Evolutionary conservation across 495 filamentous ascomycete genomes (phyloP).

Genomic region (Lasiosphaeria ovina): DNA sequence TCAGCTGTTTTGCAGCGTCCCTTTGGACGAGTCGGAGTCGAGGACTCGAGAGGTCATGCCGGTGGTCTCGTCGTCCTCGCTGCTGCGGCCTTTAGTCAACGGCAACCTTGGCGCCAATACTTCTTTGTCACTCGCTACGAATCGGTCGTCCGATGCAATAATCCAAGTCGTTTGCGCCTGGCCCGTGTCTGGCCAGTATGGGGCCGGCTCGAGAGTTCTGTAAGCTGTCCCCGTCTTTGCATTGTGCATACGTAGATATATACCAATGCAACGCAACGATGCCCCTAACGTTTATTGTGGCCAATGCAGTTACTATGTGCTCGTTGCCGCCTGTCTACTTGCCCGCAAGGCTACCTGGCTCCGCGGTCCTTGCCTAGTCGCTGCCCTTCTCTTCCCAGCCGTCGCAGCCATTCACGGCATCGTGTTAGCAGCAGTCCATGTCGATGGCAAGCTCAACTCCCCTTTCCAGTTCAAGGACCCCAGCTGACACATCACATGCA

Average conservation of each 20-base stretch:
- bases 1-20: too few relatives aligned
- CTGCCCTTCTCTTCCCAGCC: constrained; percentile 59
- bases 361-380: constrained; percentile 57
- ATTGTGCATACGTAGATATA: neutral
- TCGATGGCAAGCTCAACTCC: constrained; percentile 40
- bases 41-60: neutral
- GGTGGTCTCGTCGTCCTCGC: neutral
- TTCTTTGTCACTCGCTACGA: constrained; percentile 9
- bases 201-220: constrained; percentile 53
- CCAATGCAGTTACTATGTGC: constrained; percentile 53
- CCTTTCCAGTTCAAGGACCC: neutral
- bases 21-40: too few relatives aligned
- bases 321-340: constrained; percentile 57
- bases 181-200: constrained; percentile 62
- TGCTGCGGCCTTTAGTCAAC: constrained; percentile 1
- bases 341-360: constrained; percentile 58
- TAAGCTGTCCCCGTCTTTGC: constrained; percentile 30
- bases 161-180: constrained; percentile 58
- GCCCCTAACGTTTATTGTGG: neutral
- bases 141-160: constrained; percentile 25
- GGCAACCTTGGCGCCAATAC: constrained; percentile 2
- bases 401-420: constrained; percentile 60
- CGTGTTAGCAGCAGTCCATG: constrained; percentile 53
- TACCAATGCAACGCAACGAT: neutral
- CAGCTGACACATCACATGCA: neutral